Conservation (phyloP, 2,329 filamentous ascomycete species). For the Exophiala phaeomuriformis region DNA sequence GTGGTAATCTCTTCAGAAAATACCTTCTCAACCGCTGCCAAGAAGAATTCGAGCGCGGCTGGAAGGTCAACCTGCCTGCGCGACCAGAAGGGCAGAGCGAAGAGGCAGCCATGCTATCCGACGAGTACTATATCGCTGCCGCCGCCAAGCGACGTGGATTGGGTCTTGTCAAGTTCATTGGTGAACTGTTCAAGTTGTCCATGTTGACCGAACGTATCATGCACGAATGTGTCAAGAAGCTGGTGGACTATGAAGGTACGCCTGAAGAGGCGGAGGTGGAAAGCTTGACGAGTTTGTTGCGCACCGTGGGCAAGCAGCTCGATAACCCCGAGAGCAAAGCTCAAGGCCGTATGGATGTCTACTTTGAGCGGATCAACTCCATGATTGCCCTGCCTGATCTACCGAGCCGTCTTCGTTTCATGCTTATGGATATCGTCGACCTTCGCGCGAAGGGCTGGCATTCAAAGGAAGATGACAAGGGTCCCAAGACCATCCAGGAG, state of each 20-base stretch:
- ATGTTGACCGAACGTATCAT: constrained; percentile 99
- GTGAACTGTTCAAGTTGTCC: constrained; percentile 95
- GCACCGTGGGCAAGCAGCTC: constrained; percentile 83
- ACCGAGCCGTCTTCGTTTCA: constrained; percentile 83
- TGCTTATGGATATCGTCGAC: constrained; percentile 92
- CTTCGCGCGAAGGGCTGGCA: constrained; percentile 70
- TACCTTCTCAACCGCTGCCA: constrained; percentile 98
- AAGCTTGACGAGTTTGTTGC: constrained; percentile 84
- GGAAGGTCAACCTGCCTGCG: constrained; percentile 78
- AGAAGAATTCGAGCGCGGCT: constrained; percentile 96
- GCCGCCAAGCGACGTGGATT: constrained; percentile 94
- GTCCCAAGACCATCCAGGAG: constrained; percentile 91
- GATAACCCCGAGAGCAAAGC: constrained; percentile 69
- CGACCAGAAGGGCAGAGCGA: constrained; percentile 64
- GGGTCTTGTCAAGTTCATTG: constrained; percentile 97
- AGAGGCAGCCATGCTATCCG: constrained; percentile 78
- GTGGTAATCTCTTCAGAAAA: constrained; percentile 93
- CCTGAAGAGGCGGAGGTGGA: constrained; percentile 96
- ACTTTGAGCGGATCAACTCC: constrained; percentile 80
- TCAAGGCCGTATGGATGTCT: constrained; percentile 77
- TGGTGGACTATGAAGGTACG: constrained; percentile 87
- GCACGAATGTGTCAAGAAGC: constrained; percentile 96
- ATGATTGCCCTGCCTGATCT: constrained; percentile 76
- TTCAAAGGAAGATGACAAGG: constrained; percentile 85
- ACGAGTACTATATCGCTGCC: constrained; percentile 91